These are phyloP conservation scores for Termitomyces heimii DNA, from an alignment of 768 basidiomycete species.

Conservation along the genomic window DNA sequence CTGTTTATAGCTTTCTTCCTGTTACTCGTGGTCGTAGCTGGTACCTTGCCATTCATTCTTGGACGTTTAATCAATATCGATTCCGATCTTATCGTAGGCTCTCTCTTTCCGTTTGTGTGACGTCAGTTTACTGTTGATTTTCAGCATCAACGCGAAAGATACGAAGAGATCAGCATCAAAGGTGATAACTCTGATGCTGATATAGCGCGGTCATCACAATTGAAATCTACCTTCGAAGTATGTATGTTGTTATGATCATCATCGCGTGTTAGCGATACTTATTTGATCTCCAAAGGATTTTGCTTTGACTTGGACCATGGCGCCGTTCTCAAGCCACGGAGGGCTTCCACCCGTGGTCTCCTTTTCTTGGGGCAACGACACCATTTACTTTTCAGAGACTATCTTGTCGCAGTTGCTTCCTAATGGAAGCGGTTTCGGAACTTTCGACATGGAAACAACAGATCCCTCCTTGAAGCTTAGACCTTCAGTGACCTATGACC, in stretches of 20 bases:
- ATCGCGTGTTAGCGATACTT: background rate
- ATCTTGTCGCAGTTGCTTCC: conserved; percentile 25
- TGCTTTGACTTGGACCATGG: conserved; percentile 31
- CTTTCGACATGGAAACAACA: conserved; percentile 21
- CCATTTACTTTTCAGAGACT: conserved; percentile 32
- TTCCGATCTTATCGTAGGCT: conserved; percentile 21
- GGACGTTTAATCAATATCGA: conserved; percentile 30
- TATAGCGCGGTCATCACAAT: conserved; percentile 20
- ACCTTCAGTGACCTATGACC: background rate
- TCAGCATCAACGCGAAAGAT: conserved; percentile 27
- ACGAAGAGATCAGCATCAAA: conserved; percentile 28
- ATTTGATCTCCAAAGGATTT: conserved; percentile 19
- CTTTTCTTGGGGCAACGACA: conserved; percentile 24
- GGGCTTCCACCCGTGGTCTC: conserved; percentile 26
- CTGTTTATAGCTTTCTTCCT: conserved; percentile 30
- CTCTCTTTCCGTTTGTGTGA: background rate
- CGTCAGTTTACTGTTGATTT: background rate
- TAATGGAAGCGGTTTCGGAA: conserved; percentile 31
- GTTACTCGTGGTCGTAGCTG: conserved; percentile 20
- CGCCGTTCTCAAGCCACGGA: conserved; percentile 29
- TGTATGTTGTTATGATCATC: background rate
- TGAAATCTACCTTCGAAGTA: conserved; percentile 25
- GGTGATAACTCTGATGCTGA: conserved; percentile 29
- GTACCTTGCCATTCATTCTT: conserved; percentile 26
- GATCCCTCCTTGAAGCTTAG: conserved; percentile 13